phyloP scores from a whole-genome alignment of 1,284 basidiomycete species.

The Vanrija pseudolonga region DNA sequence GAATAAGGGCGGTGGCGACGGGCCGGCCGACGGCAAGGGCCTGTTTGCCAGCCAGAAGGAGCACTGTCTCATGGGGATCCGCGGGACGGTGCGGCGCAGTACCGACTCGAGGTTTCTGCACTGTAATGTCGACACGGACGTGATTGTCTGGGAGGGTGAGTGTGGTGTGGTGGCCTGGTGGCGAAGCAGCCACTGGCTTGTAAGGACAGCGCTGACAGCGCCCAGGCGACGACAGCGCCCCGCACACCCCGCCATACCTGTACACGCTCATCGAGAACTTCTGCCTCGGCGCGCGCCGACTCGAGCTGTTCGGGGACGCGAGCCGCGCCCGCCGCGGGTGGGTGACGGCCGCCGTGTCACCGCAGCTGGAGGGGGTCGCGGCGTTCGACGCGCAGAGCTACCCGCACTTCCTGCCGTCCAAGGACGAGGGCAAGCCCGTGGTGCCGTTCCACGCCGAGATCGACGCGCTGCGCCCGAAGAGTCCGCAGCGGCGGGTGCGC shows the following conservation, averaged over 20 bases:
- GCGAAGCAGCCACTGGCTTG: too few relatives aligned
- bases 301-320: conserved; percentile 82
- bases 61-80: conserved; percentile 98
- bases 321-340: conserved; percentile 77
- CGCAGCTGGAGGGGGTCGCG: conserved; percentile 13
- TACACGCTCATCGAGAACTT: conserved; percentile 97
- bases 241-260: conserved; percentile 85
- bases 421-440: conserved; percentile 23
- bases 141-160: conserved; percentile 75
- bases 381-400: conserved; percentile 57
- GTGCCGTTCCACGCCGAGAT: conserved; percentile 55
- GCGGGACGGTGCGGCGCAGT: conserved; percentile 89
- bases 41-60: conserved; percentile 85
- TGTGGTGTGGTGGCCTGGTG: not conserved
- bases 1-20: conserved; percentile 53
- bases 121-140: conserved; percentile 97
- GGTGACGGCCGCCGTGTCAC: conserved; percentile 70
- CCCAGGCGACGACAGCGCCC: conserved; percentile 47
- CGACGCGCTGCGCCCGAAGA: conserved; percentile 80
- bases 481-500: conserved; percentile 53
- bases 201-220: not conserved
- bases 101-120: conserved; percentile 95
- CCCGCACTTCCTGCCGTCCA: conserved; percentile 36
- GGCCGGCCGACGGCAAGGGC: conserved; percentile 12
- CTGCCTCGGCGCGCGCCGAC: conserved; percentile 84